Base-by-base conservation (phyloP, 108 stramenopile species). In the Seminavis robusta region DNA sequence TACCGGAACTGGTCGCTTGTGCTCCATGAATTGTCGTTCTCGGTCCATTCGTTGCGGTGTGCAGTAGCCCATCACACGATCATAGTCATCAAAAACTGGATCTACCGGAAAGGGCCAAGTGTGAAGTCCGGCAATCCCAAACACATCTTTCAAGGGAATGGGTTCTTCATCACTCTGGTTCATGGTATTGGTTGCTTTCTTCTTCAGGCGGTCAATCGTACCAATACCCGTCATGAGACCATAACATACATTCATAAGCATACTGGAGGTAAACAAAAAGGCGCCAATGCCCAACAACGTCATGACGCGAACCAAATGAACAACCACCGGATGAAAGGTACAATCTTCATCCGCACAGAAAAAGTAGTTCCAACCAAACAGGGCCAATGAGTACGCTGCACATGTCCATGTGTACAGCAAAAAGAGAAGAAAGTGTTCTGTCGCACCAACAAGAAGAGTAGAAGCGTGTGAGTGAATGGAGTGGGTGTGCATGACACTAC, bases 391-490 rank as follows among this genome's bases (percentile, higher is more conserved):
- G 61, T 90, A 88, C 24, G 81, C 80, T 43, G 80, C 71, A 33
- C 81, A 75, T 4, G 81, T 70, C 82, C 88, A 92, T 3, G 90
- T 87, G 77, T 95, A 98, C 15, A 74, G 37, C 26, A 95, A 60
- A 58, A 98, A 98, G n/a, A 98, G 74, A 34, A 94, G 42, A 69
- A 98, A 98, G 60, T 84, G 83, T 73, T 96, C 66, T 57, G 40
- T 31, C 41, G 34, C 37, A 28, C 0, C 39, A 43, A 28, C 1
- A 1, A 19, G 19, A 39, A 39, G 24, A 55, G 53, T 24, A 19
- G n/a, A 9, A 53, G 28, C 27, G 46, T 63, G 62, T 52, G 52
- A 42, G 2, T 44, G 46, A 30, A 63, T 41, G 26, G 41, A 65
- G 28, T 55, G 51, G 53, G 56, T 55, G 49, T 30, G 49, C 10